A percentile compares a stretch with the other conserved stretches of the same genome.
Evolutionary conservation across 306 rosid genomes (phyloP).

Genomic region (Canavalia ensiformis): DNA sequence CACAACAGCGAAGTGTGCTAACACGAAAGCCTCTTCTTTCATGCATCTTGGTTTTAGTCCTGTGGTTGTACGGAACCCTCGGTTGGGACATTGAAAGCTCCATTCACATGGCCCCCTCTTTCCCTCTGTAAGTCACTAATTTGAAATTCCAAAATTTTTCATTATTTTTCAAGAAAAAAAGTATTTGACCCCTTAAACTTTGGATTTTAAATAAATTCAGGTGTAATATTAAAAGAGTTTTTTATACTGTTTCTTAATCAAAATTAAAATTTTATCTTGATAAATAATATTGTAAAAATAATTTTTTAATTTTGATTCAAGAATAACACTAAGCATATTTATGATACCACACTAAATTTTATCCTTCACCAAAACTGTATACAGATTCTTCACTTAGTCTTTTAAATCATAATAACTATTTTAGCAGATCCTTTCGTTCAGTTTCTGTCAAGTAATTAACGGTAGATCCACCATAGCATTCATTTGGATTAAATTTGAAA

Average conservation of each 20-base stretch:
- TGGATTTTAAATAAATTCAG: not conserved
- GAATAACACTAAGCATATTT: too few species aligned
- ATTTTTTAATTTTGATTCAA: too few species aligned
- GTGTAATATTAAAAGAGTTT: too few species aligned
- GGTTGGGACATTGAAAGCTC: constrained; percentile 30
- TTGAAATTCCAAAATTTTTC: constrained; percentile 17
- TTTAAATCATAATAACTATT: not conserved
- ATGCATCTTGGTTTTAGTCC: constrained; percentile 1
- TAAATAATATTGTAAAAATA: too few species aligned
- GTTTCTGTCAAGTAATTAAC: too few species aligned
- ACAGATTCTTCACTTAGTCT: not conserved
- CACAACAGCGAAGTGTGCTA: constrained; percentile 30
- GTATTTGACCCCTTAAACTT: not conserved
- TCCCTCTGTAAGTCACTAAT: not conserved
- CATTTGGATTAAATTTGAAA: not conserved
- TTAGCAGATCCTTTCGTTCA: not conserved
- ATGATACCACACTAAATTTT: too few species aligned
- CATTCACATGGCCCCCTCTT: constrained; percentile 54
- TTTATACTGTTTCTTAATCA: too few species aligned
- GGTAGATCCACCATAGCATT: too few species aligned
- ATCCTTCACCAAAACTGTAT: too few species aligned
- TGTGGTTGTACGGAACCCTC: constrained; percentile 41
- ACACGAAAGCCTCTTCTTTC: constrained; percentile 35
- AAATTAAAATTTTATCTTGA: too few species aligned
- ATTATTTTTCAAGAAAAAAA: not conserved